Evolutionary conservation across 1,284 basidiomycete species (phyloP), one percentile per base, ranked within the genome.

Genomic region (Trametes pubescens): DNA sequence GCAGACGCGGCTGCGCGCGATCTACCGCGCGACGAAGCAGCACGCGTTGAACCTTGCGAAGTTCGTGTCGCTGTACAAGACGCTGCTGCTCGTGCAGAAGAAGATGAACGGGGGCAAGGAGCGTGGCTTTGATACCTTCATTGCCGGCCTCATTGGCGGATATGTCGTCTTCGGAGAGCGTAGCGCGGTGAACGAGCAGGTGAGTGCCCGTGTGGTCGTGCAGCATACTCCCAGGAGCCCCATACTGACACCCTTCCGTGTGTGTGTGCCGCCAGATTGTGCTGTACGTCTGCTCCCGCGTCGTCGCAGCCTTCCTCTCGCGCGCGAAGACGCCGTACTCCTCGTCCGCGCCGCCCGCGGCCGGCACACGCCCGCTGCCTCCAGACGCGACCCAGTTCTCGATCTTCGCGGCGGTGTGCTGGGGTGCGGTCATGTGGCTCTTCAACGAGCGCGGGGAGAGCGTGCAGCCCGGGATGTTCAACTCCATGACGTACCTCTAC

Each of bases 401-500:
- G 2, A 75, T 93, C 37, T 96, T 98, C 72, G 94, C 97, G 2
- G 94, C 96, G 0, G 69, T 98, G 35, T 88, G 91, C 40, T 99
- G 97, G 97, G 97, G 95, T 43, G 84, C 90, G n/a, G 95, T 98
- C 52, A 99, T 99, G 97, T 99, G 93, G 87, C 82, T 98, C 66
- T 99, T 97, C 84, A 84, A 90, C 72, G 85, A 97, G 76, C 82
- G 88, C 35, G 88, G 94, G 51, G 90, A 98, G 79, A 91, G 89
- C 14, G 87, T 99, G 64, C 95, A 99, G 75, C 92, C 94, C 5
- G 96, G 97, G 57, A 94, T 98, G 92, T 92, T 91, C 82, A 91
- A 86, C 78, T 91, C 91, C 22, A 93, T 93, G 88, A 82, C 76
- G 60, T 94, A 94, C 77, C 80, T 94, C 32, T 94, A 94, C 78